Conservation (phyloP, 1,284 basidiomycete genomes). For the Ganoderma leucocontextum region DNA sequence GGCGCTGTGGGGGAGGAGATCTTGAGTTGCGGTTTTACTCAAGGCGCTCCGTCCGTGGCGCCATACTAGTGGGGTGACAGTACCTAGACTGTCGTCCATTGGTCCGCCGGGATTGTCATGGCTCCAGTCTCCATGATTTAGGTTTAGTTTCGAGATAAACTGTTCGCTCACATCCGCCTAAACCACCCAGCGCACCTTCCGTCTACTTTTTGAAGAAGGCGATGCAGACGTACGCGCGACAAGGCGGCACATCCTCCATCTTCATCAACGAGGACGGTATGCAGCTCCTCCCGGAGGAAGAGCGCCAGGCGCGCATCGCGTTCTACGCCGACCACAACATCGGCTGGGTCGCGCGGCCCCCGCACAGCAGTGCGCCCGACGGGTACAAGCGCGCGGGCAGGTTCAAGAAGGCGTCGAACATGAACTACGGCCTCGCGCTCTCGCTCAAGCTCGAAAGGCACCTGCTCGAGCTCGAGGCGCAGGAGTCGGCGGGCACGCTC, state of each 20-base stretch:
- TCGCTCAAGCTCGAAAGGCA: conserved; percentile 61
- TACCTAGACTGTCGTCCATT: not conserved
- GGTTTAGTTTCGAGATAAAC: not conserved
- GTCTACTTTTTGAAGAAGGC: conserved; percentile 85
- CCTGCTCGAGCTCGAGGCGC: conserved; percentile 54
- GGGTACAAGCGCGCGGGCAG: conserved; percentile 63
- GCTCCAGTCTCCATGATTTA: conserved; percentile 15
- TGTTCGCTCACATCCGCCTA: not conserved
- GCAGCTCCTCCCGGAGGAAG: conserved; percentile 48
- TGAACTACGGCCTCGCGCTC: conserved; percentile 62
- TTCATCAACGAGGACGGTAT: conserved; percentile 82
- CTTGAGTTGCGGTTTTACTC: not conserved
- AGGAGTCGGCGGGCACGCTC: conserved; percentile 36
- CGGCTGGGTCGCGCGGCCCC: conserved; percentile 63
- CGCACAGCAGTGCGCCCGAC: conserved; percentile 50
- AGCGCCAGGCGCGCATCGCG: conserved; percentile 46
- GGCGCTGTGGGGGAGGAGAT: not conserved
- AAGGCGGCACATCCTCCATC: conserved; percentile 81
- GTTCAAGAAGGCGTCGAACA: conserved; percentile 70
- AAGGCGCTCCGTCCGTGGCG: not conserved
- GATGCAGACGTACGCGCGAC: conserved; percentile 86
- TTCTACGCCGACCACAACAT: conserved; percentile 65
- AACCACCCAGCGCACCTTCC: conserved; percentile 64
- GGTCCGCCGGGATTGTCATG: not conserved
- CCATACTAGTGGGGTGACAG: not conserved